phyloP scores from a whole-genome alignment of 2,329 filamentous ascomycete genomes.

The Botrytis squamosa region DNA sequence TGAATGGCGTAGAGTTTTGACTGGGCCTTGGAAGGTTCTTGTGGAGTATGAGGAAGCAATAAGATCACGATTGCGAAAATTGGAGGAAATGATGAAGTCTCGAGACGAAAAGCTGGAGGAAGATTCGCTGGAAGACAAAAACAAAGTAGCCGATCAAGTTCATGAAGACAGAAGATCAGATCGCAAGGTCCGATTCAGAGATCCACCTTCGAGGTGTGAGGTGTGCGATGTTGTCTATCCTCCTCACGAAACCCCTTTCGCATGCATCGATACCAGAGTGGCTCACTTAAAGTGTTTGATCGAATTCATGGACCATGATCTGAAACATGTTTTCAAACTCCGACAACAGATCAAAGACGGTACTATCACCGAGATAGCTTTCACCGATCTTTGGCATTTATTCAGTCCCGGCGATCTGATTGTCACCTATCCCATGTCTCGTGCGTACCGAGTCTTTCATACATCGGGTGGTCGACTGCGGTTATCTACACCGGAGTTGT shows the following conservation, averaged over 20 bases:
- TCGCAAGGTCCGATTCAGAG: background rate
- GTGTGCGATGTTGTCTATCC: background rate
- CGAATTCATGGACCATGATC: slow-evolving; percentile 17
- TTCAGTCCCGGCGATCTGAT: slow-evolving; percentile 21
- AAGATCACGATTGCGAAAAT: background rate
- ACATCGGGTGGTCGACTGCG: slow-evolving; percentile 5
- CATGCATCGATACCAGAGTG: slow-evolving; percentile 11
- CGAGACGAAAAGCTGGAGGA: background rate
- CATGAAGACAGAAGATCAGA: background rate
- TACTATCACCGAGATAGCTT: slow-evolving; percentile 4
- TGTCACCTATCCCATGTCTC: background rate
- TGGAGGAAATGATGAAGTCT: background rate
- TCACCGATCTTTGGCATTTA: slow-evolving; percentile 20
- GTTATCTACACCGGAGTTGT: background rate
- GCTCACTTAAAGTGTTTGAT: slow-evolving; percentile 11
- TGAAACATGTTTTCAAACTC: slow-evolving; percentile 17
- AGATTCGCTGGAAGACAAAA: accelerated
- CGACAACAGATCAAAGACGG: background rate
- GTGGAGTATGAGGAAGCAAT: slow-evolving; percentile 5
- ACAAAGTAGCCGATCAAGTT: background rate
- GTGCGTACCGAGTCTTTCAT: slow-evolving; percentile 12
- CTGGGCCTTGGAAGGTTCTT: slow-evolving; percentile 11
- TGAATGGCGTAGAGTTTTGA: background rate
- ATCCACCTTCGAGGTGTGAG: background rate
- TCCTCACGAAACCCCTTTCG: background rate